Conservation (phyloP, 257 asterid species). For the Solanum neorickii region DNA sequence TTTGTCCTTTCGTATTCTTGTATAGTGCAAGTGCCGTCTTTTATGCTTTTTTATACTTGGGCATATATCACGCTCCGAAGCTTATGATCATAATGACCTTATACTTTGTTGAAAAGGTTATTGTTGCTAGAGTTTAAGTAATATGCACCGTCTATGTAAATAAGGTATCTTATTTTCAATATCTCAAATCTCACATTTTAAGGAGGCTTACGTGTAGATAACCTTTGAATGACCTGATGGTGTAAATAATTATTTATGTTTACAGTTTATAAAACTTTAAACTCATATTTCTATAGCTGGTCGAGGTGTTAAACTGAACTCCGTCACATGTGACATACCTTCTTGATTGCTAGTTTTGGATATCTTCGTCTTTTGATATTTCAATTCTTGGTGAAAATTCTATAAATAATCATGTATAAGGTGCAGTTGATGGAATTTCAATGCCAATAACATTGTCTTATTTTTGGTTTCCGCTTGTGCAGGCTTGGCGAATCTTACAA, state of each 20-base stretch:
- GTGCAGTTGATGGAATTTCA: not conserved
- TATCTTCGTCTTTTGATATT: not conserved
- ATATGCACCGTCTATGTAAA: not conserved
- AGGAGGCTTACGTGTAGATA: not conserved
- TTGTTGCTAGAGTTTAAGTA: not conserved
- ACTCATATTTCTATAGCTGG: not conserved
- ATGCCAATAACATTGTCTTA: not conserved
- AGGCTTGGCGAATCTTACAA: constrained; percentile 85
- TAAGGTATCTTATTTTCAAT: not conserved
- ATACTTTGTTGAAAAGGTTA: not conserved
- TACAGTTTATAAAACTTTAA: not conserved
- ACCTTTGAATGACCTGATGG: not conserved
- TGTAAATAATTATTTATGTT: not conserved
- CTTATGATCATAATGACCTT: not conserved
- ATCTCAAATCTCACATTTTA: not conserved
- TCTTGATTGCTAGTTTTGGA: not conserved
- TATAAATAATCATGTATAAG: not conserved
- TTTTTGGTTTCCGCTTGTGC: constrained; percentile 19
- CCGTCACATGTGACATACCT: not conserved
- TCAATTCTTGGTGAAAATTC: not conserved
- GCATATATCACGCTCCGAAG: not conserved
- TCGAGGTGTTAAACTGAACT: not conserved
- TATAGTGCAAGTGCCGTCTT: not conserved
- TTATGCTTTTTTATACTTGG: not conserved
- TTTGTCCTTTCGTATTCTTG: not conserved